Base-by-base conservation (phyloP, 1,284 basidiomycete species). In the Thelephora terrestris region DNA sequence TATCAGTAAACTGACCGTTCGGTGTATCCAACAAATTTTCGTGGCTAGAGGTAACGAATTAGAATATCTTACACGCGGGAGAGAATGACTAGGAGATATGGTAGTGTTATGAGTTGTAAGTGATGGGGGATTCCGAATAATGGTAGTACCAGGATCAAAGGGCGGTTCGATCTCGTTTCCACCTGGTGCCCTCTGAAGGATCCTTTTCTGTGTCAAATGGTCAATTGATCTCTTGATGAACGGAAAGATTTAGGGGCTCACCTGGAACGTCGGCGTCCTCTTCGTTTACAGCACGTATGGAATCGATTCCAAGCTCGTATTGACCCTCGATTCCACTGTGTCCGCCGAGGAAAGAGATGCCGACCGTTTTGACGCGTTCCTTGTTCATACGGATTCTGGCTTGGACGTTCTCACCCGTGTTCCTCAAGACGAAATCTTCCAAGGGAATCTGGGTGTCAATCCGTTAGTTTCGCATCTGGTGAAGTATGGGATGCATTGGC, bases 301-400 rank as follows among this genome's bases (percentile, higher is more conserved):
- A 79, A 54, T 89, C 83, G 46, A 90, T 72, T 2, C 81, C 83
- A 0, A 90, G 71, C 53, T 90, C 87, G 57, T 85, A 90, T n/a
- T 66, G 64, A 1, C 86, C 86, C 37, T 77, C 71, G 3, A 79
- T 69, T 10, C 79, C 76, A 47, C 81, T 82, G 48, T 86, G 86
- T 3, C 85, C 87, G 16, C 89, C 89, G 6, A 92, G 67, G 14
- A 92, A 65, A 1, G 88, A 90, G 29, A 95, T 82, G 3, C 92
- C 92, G 14, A 95, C 71, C 14, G 85, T 89, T 47, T 85, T 74
- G 12, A 95, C 68, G 48, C 76, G 79, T 53, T 91, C 81, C 16
- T 78, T 73, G 59, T 79, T 75, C 84, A 95, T 91, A 46, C 64
- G 66, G 34, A 92, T 75, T 55, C 89, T 79, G 32, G 76, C 69